These are phyloP conservation scores for Lycium barbarum DNA, from an alignment of 257 asterid genomes.

Conservation along the genomic window DNA sequence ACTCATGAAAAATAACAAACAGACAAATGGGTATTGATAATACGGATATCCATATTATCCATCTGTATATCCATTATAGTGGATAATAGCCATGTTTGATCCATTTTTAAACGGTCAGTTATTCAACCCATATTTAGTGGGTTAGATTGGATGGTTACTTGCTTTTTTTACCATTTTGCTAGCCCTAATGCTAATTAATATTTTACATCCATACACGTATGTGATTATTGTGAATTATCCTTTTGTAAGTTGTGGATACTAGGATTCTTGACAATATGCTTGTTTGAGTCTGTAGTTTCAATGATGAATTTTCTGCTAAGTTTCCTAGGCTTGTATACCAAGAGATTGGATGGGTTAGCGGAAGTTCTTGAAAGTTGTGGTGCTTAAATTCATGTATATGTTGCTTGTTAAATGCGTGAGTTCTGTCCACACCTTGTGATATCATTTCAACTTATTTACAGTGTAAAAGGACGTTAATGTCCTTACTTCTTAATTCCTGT, in stretches of 20 bases:
- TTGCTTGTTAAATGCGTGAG: neutral
- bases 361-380: neutral
- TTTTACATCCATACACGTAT: neutral
- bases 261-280: neutral
- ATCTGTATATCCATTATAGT: too few relatives aligned
- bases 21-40: too few relatives aligned
- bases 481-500: neutral
- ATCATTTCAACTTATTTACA: neutral
- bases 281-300: neutral
- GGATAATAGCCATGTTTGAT: too few relatives aligned
- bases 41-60: too few relatives aligned
- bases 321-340: neutral
- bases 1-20: too few relatives aligned
- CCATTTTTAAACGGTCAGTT: too few relatives aligned
- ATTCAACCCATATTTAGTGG: too few relatives aligned
- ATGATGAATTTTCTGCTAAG: neutral
- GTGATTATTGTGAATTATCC: neutral
- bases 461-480: neutral
- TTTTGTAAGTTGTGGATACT: neutral
- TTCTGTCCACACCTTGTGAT: constrained; percentile 12
- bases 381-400: constrained; percentile 1
- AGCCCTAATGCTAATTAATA: neutral
- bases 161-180: too few relatives aligned
- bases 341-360: constrained; percentile 18
- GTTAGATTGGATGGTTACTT: too few relatives aligned